Evolutionary conservation across 225 moss, liverwort and hornwort species (phyloP).

Genomic region (Ulota crispa): DNA sequence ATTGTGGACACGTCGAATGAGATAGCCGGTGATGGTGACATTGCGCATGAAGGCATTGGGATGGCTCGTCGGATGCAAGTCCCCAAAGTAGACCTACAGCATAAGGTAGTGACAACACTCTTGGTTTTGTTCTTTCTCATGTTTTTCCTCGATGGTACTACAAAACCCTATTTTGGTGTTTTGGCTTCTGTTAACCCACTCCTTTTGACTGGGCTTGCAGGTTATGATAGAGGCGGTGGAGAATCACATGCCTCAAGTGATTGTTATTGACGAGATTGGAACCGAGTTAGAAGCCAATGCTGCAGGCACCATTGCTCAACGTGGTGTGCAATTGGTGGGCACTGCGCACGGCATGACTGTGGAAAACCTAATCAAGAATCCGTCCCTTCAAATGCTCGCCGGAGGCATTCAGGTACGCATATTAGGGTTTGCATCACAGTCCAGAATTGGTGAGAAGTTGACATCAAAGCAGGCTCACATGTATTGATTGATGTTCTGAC

Average conservation of each 20-base stretch:
- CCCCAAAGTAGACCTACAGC: conserved; percentile 86
- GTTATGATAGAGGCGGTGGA: conserved; percentile 99
- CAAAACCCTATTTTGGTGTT: not conserved
- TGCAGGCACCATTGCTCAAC: conserved; percentile 91
- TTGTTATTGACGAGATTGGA: conserved; percentile 97
- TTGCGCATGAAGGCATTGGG: conserved; percentile 88
- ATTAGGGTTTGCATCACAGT: not conserved
- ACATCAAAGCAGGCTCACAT: not conserved
- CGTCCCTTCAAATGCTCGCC: conserved; percentile 83
- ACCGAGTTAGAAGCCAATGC: conserved; percentile 92
- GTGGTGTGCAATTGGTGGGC: conserved; percentile 95
- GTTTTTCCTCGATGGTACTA: not conserved
- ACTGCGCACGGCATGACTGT: conserved; percentile 97
- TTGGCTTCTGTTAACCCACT: not conserved
- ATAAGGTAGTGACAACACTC: conserved; percentile 52
- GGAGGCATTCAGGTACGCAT: conserved; percentile 93
- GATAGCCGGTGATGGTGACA: conserved; percentile 95
- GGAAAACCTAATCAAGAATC: conserved; percentile 96
- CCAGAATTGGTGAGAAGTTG: not conserved
- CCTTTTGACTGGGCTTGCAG: conserved; percentile 32
- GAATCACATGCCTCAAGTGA: conserved; percentile 97
- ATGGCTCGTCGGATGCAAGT: conserved; percentile 97
- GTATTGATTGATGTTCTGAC: not conserved
- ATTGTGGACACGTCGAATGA: conserved; percentile 98
- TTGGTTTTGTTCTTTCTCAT: not conserved